Base-by-base conservation (phyloP, 345 rosid genomes). In the Brassica juncea region DNA sequence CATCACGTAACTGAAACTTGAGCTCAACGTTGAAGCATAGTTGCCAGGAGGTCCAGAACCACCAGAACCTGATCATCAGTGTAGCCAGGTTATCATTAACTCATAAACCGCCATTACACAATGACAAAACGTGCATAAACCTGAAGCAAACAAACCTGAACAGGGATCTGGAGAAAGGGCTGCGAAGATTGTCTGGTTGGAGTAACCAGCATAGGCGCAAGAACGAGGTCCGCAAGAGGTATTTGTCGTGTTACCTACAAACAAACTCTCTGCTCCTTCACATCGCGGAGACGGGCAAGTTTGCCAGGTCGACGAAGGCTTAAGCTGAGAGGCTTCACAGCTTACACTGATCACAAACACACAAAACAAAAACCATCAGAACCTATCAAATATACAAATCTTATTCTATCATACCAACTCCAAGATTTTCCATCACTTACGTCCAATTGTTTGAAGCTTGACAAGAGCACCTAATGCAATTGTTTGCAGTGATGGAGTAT, bases 121-220 rank as follows among this genome's bases (percentile, higher is more conserved):
- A 57, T 5, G 57, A 55, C 31, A 23, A 58, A 47, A 70, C 28
- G 58, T 10, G 57, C 66, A 70, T 12, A 66, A 63, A 72, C 12
- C 3, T 35, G 54, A 6, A 80, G 14, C 30, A 70, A 66, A 28
- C 75, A 37, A 42, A 65, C 63, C 52, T 79, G 73, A 39, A 85
- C 85, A 68, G 2, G 88, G 67, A 12, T 32, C 52, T 28, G 87
- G 83, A 57, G 68, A 55, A 10, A 77, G 83, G 12, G 66, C 64
- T 5, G 94, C 82, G 57, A 84, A 39, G 81, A 96, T 87, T 68
- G 68, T 71, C 72, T 82, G 76, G 58, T 58, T 80, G 8, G 68
- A 62, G 82, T 78, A 92, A 37, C 98, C 98, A 58, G 93, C 85
- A 64, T 96, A 96, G 42, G 87, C 72, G 44, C 98, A 93, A 15